Percentiles rank a stretch among this genome's conserved stretches.
These are phyloP conservation scores for Auricularia sp. DNA, from an alignment of 768 basidiomycete genomes.

Conservation along the genomic window DNA sequence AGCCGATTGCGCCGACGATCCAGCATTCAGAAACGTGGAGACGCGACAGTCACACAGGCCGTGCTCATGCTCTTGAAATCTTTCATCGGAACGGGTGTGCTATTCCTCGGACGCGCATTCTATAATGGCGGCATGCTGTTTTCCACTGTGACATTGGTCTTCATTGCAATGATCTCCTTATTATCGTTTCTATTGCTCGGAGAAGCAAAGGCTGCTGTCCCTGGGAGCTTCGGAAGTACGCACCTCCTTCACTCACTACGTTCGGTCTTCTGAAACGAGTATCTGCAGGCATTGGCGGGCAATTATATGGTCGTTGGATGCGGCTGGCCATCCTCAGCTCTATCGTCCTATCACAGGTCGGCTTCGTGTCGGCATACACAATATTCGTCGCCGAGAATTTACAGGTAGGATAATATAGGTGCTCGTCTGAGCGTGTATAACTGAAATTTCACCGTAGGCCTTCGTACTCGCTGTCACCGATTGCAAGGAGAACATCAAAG, in stretches of 20 bases:
- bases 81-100: conserved; percentile 90
- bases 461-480: conserved; percentile 76
- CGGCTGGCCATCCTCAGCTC: conserved; percentile 79
- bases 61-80: conserved; percentile 90
- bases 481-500: conserved; percentile 55
- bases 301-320: conserved; percentile 89
- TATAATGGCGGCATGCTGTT: conserved; percentile 93
- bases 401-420: conserved; percentile 27
- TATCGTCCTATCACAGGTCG: conserved; percentile 82
- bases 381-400: conserved; percentile 94
- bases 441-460: conserved; percentile 37
- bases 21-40: conserved; percentile 62
- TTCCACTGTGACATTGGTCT: conserved; percentile 63
- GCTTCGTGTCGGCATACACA: conserved; percentile 83
- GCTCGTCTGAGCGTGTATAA: background rate
- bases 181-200: conserved; percentile 91
- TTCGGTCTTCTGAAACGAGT: background rate
- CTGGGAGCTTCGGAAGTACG: conserved; percentile 70
- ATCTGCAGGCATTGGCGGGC: conserved; percentile 77
- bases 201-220: conserved; percentile 76
- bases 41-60: conserved; percentile 85
- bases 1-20: conserved; percentile 32
- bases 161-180: conserved; percentile 78
- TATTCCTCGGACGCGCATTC: conserved; percentile 97
- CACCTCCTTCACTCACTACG: background rate